Base-by-base conservation (phyloP, 441 rosid genomes). In the Gossypium trilobum region DNA sequence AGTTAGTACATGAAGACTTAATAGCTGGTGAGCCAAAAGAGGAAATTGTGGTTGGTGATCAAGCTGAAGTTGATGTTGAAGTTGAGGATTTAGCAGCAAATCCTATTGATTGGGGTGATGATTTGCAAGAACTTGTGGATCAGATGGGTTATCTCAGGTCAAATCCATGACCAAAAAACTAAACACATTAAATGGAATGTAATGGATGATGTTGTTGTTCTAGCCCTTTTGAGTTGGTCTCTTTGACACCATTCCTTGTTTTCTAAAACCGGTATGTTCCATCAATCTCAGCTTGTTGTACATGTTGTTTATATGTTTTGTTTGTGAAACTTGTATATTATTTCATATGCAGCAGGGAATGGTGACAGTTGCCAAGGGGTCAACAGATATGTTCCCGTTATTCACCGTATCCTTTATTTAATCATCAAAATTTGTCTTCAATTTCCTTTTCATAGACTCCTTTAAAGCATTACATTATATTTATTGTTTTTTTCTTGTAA, bases 141-240 rank as follows among this genome's bases (percentile, higher is more conserved):
- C 92, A 85, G 78, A 80, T 86, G 88, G 86, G 81, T n/a, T 86
- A 75, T 76, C 84, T 89, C 36, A 68, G 82, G 77, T 82, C 88
- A 31, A 82, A 80, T 19, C 82, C 87, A 22, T 88, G 79, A 83
- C 2, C 25, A 58, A 75, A 27, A 19, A 19, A 7, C 39, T 33
- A 19, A 19, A 59, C 56, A 27, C 44, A 55, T 74, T 17, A 61
- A 33, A 61, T 68, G 73, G 75, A 65, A 27, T 63, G n/a, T 62
- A 51, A 33, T 33, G 19, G 46, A 17, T 1, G 20, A 50, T 33
- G 16, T 58, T 42, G 50, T 71, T 42, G 20, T 71, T 50, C 17
- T 72, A 25, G 31, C 57, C 61, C 39, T 33, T 68, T 54, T 42
- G 50, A 74, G 80, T 75, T 75, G 82, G 83, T 71, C 83, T 72